Percentiles rank a stretch among this genome's conserved stretches.
Conservation (phyloP, 345 rosid species). For the Turritis glabra region DNA sequence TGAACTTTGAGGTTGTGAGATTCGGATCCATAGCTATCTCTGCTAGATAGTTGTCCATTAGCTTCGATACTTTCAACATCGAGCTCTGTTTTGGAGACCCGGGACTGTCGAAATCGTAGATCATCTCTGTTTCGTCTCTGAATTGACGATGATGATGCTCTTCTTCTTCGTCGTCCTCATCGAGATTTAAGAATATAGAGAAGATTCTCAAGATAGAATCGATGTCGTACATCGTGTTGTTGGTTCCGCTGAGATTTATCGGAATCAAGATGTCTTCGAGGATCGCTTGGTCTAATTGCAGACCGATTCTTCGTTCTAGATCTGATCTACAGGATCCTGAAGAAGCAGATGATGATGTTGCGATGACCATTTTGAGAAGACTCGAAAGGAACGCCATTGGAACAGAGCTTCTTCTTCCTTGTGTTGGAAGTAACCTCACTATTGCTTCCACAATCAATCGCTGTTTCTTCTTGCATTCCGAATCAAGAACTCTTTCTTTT, state of each 20-base stretch:
- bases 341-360: slow-evolving; percentile 52
- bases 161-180: slow-evolving; percentile 76
- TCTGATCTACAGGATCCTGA: slow-evolving; percentile 72
- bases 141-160: slow-evolving; percentile 42
- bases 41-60: slow-evolving; percentile 83
- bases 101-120: slow-evolving; percentile 83
- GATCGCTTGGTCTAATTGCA: slow-evolving; percentile 94
- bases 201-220: slow-evolving; percentile 87
- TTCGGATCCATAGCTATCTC: slow-evolving; percentile 88
- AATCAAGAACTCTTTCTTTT: slow-evolving; percentile 60
- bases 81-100: slow-evolving; percentile 97
- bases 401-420: slow-evolving; percentile 81
- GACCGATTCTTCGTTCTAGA: slow-evolving; percentile 85
- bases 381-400: slow-evolving; percentile 95
- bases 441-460: slow-evolving; percentile 74
- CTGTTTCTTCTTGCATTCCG: slow-evolving; percentile 77
- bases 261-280: slow-evolving; percentile 96
- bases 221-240: slow-evolving; percentile 66
- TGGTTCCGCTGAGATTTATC: slow-evolving; percentile 52
- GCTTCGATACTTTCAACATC: slow-evolving; percentile 87
- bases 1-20: slow-evolving; percentile 73
- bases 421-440: slow-evolving; percentile 76
- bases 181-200: slow-evolving; percentile 78
- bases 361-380: slow-evolving; percentile 73
- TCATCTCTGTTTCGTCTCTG: slow-evolving; percentile 80